Base-by-base conservation (phyloP, 306 rosid species). In the Lupinus albus region DNA sequence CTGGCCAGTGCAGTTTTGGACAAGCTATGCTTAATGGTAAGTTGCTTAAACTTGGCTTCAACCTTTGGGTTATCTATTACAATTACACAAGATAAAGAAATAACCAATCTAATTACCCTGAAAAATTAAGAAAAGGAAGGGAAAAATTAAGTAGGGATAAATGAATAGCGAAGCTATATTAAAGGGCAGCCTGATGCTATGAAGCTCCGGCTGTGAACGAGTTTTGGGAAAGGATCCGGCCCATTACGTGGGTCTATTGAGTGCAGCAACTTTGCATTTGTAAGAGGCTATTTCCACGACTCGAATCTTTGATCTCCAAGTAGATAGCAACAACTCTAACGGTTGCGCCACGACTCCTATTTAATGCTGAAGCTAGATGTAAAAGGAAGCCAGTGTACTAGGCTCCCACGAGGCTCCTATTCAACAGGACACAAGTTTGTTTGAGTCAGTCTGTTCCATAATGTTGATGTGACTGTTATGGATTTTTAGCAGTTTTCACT, bases 21-120 rank as follows among this genome's bases (percentile, higher is more conserved):
- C 93, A 89, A 80, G 84, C 96, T 42, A 87, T 92, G 48, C 74
- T 87, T 46, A 92, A 92, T 77, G 98, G 98, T 92, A 78, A 64
- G 80, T 57, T 18, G 45, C 18, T 33, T 20, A 67, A 41, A 46
- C 33, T 65, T 57, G 30, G 45, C n/a, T 61, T 9, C 1, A 35
- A 5, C 61, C 25, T n/a, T 28, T 18, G 9, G 5, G 30, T 33
- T 35, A 32, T 15, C 42, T 71, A 2, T 60, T 13, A 32, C 9
- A 6, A 2, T 48, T 20, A 32, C 20, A 11, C 30, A 25, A 32
- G 59, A 33, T 17, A 44, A 28, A 28, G 1, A 15, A 13, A 7
- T 16, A 5, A 47, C 21, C 11, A 1, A 42, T 15, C 18, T 11
- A 1, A 12, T 47, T 28, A 12, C 21, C 32, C 0, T 8, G 1